Conservation (phyloP, 129 eudicot genomes). For the Escallonia herrerae region DNA sequence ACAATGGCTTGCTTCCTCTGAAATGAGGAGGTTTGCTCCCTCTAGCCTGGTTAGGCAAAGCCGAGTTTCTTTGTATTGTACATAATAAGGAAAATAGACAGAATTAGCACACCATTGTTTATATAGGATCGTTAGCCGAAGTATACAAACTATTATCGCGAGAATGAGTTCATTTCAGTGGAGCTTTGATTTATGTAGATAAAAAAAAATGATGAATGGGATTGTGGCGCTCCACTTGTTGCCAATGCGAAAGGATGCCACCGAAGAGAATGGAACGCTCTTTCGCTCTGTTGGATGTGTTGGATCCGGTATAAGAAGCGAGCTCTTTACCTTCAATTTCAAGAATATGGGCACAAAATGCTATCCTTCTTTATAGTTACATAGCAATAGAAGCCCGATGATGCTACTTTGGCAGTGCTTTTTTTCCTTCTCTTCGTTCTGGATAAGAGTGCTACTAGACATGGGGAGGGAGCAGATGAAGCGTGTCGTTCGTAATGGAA, state of each 20-base stretch:
- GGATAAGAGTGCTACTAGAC: background rate
- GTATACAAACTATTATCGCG: too few relatives aligned
- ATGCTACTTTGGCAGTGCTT: background rate
- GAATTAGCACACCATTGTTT: too few relatives aligned
- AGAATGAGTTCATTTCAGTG: too few relatives aligned
- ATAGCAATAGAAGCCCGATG: background rate
- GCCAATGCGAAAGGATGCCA: conserved; percentile 4
- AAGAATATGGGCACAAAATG: background rate
- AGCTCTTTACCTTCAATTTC: conserved; percentile 7
- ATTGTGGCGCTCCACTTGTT: background rate
- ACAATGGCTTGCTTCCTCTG: too few relatives aligned
- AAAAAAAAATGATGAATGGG: conserved; percentile 1
- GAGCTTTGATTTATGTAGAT: conserved; percentile 1
- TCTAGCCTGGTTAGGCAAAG: too few relatives aligned
- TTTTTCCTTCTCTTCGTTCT: background rate
- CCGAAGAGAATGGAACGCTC: conserved; percentile 6
- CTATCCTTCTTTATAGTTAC: background rate
- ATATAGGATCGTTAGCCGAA: too few relatives aligned
- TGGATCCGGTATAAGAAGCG: conserved; percentile 8
- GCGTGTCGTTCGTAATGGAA: conserved; percentile 8
- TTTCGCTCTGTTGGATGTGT: conserved; percentile 11
- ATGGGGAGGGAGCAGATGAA: background rate
- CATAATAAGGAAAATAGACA: too few relatives aligned
- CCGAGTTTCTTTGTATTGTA: too few relatives aligned
- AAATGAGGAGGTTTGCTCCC: too few relatives aligned